Evolutionary conservation across 2,329 filamentous ascomycete genomes (phyloP).

Genomic region (Colletotrichum caudatum): DNA sequence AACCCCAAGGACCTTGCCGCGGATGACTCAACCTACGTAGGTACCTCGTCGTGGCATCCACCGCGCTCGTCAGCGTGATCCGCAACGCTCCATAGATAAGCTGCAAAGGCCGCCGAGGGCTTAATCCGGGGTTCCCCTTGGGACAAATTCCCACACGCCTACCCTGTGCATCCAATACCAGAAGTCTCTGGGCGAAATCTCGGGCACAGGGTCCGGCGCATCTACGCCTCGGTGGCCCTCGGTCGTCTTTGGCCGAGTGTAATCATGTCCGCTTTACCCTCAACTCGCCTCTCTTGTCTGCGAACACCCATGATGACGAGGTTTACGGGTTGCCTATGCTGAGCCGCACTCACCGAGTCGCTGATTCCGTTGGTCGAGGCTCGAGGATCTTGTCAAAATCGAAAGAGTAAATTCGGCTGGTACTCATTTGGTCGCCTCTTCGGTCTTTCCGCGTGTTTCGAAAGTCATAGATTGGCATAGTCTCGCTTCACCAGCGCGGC

Average conservation of each 20-base stretch:
- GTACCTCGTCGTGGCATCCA: slow-evolving; percentile 36
- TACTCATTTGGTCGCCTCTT: background rate
- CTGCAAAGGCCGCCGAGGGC: slow-evolving; percentile 22
- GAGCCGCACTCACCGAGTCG: slow-evolving; percentile 5
- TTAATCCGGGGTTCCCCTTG: slow-evolving; percentile 9
- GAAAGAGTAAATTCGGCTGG: too few relatives aligned
- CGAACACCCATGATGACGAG: slow-evolving; percentile 8
- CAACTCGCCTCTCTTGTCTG: slow-evolving; percentile 33
- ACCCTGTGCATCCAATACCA: slow-evolving; percentile 14
- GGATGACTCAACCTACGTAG: slow-evolving; percentile 37
- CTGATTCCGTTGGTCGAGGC: background rate
- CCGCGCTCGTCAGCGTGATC: slow-evolving; percentile 37
- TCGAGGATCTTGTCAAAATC: background rate
- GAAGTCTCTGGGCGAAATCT: background rate
- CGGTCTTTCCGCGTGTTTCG: background rate
- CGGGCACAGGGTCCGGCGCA: slow-evolving; percentile 22
- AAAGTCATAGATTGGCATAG: too few relatives aligned
- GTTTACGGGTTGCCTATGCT: background rate
- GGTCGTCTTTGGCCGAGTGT: slow-evolving; percentile 36
- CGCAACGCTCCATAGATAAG: slow-evolving; percentile 29
- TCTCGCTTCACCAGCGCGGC: background rate
- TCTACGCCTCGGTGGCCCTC: slow-evolving; percentile 30
- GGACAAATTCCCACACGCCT: slow-evolving; percentile 15
- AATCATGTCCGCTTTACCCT: slow-evolving; percentile 20
- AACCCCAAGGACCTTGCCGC: slow-evolving; percentile 16